Base-by-base conservation (phyloP, 1,139 yeast genomes). In the Geotrichum restrictum region DNA sequence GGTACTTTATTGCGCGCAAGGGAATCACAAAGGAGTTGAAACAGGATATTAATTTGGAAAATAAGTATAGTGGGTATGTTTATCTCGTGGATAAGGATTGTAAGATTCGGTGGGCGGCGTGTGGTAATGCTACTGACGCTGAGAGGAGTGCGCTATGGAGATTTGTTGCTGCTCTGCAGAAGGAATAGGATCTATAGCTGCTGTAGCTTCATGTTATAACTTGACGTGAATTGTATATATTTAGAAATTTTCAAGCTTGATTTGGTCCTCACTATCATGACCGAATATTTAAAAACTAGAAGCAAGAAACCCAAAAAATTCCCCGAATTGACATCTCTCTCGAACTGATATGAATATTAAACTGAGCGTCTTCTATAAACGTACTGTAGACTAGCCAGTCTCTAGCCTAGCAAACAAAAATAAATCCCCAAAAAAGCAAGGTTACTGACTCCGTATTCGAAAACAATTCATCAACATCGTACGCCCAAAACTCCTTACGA, bases 31-130 rank as follows among this genome's bases (percentile, higher is more conserved):
- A 76, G 43, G 80, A 76, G 29, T 70, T 82, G 16, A 80, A 86
- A 60, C 82, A 82, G 52, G 70, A 78, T 21, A 71, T 93, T 41
- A 72, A 79, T 51, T 79, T 93, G 60, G 83, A 82, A 56, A 93
- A 93, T 66, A 78, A 80, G 45, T 86, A 85, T 60, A 81, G 95
- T 0, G 98, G 98, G 0, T 91, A 88, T 65, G 32, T 55, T 7
- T 85, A 88, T 61, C 73, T 93, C 16, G 76, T 93, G 36, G 98
- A 93, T 63, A 74, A 74, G 16, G 73, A 81, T 14, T 85, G 87
- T 51, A 82, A 78, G 61, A 83, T 93, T 48, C 75, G 98, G 62
- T 93, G 98, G 98, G 93, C 91, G 14, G 88, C 91, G 1, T 81
- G 95, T 64, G 98, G 98, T 1, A 78, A 77, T 48, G 85, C 96